Conservation (phyloP, 129 eudicot species). For the Flaveria sonorensis region DNA sequence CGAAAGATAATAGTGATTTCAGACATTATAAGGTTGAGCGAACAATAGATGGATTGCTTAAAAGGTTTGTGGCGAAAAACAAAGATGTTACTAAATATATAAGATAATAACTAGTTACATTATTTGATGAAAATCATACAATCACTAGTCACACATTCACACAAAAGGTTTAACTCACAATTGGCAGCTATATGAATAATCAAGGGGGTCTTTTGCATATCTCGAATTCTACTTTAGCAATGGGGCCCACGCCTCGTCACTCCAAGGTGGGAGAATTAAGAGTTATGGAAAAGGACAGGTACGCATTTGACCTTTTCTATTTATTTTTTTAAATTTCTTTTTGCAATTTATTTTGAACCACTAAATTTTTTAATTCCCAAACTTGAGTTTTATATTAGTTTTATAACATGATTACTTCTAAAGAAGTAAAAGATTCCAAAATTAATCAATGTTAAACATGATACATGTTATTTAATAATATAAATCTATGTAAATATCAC, state of each 20-base stretch:
- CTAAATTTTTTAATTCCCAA: neutral
- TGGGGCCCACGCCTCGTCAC: slow-evolving; percentile 54
- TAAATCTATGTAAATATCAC: too few species aligned
- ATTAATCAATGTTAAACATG: neutral
- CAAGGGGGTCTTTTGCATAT: neutral
- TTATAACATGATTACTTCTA: too few species aligned
- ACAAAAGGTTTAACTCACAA: too few species aligned
- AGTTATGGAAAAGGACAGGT: slow-evolving; percentile 33
- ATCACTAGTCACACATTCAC: too few species aligned
- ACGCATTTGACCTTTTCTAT: slow-evolving; percentile 19
- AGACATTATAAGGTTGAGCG: too few species aligned
- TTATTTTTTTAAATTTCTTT: too few species aligned
- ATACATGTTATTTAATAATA: too few species aligned
- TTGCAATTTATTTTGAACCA: slow-evolving; percentile 6
- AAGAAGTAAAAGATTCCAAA: neutral
- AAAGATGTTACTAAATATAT: too few species aligned
- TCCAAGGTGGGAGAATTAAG: slow-evolving; percentile 43
- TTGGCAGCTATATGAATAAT: neutral
- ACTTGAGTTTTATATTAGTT: neutral
- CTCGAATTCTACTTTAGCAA: neutral
- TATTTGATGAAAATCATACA: too few species aligned
- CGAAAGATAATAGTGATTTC: neutral
- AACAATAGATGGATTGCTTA: too few species aligned
- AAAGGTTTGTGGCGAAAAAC: too few species aligned
- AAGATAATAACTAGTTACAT: too few species aligned